A percentile compares a stretch with the other conserved stretches of the same genome.
phyloP scores from a whole-genome alignment of 2,329 filamentous ascomycete genomes.

The Fusarium sp. region DNA sequence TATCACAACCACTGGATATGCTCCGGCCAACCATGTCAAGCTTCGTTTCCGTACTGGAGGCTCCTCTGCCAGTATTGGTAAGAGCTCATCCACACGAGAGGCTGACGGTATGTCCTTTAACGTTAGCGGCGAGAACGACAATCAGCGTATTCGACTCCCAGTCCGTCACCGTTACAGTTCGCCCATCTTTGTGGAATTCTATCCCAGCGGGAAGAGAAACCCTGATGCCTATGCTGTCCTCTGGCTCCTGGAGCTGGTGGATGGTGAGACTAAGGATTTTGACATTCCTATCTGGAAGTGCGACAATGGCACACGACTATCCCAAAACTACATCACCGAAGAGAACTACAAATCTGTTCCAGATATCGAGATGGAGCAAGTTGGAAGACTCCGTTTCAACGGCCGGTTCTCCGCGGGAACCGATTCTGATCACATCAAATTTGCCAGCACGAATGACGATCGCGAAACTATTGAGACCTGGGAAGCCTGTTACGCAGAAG shows the following conservation, averaged over 20 bases:
- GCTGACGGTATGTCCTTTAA: slow-evolving; percentile 64
- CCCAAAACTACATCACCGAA: slow-evolving; percentile 92
- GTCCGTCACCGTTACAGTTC: slow-evolving; percentile 92
- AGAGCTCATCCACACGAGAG: slow-evolving; percentile 70
- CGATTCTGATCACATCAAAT: slow-evolving; percentile 84
- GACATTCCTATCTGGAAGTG: slow-evolving; percentile 94
- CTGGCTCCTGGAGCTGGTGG: slow-evolving; percentile 87
- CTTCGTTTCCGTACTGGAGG: slow-evolving; percentile 86
- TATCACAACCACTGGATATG: slow-evolving; percentile 73
- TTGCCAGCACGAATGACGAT: slow-evolving; percentile 86
- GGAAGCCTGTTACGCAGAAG: slow-evolving; percentile 91
- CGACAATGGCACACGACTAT: slow-evolving; percentile 77
- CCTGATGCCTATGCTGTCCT: slow-evolving; percentile 81
- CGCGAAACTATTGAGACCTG: slow-evolving; percentile 95
- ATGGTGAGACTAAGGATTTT: slow-evolving; percentile 80
- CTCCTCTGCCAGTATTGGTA: slow-evolving; percentile 76
- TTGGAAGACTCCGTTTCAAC: slow-evolving; percentile 83
- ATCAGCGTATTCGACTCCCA: slow-evolving; percentile 74
- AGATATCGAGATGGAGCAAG: slow-evolving; percentile 79
- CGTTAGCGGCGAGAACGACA: slow-evolving; percentile 56
- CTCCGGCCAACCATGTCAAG: slow-evolving; percentile 74
- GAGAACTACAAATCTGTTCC: slow-evolving; percentile 76
- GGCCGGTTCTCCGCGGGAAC: slow-evolving; percentile 90
- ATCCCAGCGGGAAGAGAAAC: slow-evolving; percentile 73
- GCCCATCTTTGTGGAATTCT: slow-evolving; percentile 89